Evolutionary conservation across 345 rosid genomes (phyloP), one percentile per base, ranked within the genome.

Genomic region (Sisymbrium irio): DNA sequence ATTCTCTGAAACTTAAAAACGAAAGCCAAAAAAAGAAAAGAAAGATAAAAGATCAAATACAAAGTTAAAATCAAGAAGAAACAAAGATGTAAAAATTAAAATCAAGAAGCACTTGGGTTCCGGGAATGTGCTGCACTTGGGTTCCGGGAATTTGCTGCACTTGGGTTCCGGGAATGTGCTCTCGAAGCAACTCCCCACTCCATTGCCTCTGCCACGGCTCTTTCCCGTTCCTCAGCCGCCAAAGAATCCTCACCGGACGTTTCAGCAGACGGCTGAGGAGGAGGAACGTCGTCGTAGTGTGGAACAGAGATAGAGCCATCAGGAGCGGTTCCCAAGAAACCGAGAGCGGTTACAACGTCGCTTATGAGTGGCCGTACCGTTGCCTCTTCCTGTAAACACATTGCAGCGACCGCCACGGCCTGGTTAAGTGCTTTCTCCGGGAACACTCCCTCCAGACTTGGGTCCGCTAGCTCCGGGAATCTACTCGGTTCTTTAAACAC

Each of bases 301-400:
- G 80, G 80, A 57, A 78, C 61, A 50, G 77, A 67, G 45, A 72
- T 61, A 5, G 69, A 73, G 7, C 81, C 78, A 10, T 73, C 78
- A 53, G 77, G 74, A 44, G 81, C 78, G 4, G 62, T 72, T 74
- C 89, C 88, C 3, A 89, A 86, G 83, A 84, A 85, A 56, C 87
- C 89, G 1, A 95, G 96, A 40, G 97, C 93, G 0, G 78, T 79
- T 14, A 90, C 99, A 3, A 90, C 93, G 14, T 95, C 97, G 19
- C 88, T 84, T 59, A 90, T 95, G 62, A 84, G 62, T 5, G 98
- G 97, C 6, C 98, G 86, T n/a, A 73, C 90, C 0, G 67, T 45
- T 4, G 90, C 79, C 42, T 89, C 96, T 68, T 89, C 98, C 15
- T 91, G 89, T 14, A 94, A 80, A 58, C 98, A 94, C 98, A 91